phyloP scores from a whole-genome alignment of 2,329 filamentous ascomycete species.

The Claviceps humidiphila region DNA sequence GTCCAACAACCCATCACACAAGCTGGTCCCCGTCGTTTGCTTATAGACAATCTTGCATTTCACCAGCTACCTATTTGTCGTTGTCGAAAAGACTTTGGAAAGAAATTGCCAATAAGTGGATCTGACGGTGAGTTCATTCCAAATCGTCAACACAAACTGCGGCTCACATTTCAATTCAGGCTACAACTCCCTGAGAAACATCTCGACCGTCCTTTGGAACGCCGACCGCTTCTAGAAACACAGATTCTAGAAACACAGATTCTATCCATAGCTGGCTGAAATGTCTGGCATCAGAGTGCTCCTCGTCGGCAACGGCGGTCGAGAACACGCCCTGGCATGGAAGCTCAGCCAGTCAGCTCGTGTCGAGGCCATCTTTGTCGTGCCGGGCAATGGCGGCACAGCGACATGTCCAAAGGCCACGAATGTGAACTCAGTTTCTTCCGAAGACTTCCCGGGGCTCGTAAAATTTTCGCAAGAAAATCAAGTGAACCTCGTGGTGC shows the following conservation, averaged over 20 bases:
- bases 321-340: conserved; percentile 91
- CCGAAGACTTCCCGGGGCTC: conserved; percentile 65
- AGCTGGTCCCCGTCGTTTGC: no score
- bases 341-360: conserved; percentile 76
- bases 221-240: no score
- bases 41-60: no score
- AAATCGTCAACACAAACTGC: not conserved
- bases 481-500: conserved; percentile 68
- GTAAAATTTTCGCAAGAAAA: conserved; percentile 63
- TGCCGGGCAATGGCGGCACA: conserved; percentile 81
- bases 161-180: not conserved
- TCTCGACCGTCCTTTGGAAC: not conserved
- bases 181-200: not conserved
- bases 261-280: not conserved
- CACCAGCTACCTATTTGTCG: not conserved
- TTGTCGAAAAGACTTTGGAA: not conserved
- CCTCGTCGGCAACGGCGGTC: conserved; percentile 83
- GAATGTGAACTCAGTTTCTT: conserved; percentile 57
- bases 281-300: conserved; percentile 51
- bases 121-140: not conserved
- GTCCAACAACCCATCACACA: no score
- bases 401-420: conserved; percentile 54
- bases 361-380: conserved; percentile 60
- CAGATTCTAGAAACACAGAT: not conserved
- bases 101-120: not conserved